Base-by-base conservation (phyloP, 1,284 basidiomycete species). In the Prillingera fragicola region DNA sequence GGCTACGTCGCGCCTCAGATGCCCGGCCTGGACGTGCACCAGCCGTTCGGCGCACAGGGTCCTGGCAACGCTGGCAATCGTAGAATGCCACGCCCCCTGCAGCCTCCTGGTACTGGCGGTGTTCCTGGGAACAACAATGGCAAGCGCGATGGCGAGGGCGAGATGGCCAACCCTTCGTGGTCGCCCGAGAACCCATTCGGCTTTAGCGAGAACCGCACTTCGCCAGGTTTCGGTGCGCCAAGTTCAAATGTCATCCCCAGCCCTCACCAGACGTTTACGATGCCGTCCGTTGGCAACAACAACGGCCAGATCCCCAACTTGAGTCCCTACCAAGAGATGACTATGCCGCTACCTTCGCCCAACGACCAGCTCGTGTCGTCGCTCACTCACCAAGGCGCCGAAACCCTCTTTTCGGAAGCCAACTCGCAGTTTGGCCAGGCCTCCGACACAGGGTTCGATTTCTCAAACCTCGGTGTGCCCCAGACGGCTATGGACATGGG, bases 11-110 rank as follows among this genome's bases (percentile, higher is more conserved):
- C 69, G 4, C 70, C 70, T 8, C 58, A 57, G 29, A 70, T 72
- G 63, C 64, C 67, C 7, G 67, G 67, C 2, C 41, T 72, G 34
- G 68, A 72, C 44, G 69, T 72, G 2, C 65, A 69, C 35, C 68
- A 70, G 49, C 70, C 70, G 3, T 72, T 72, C 40, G 63, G 61
- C 1, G 17, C 28, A 3, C 33, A 36, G 28, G 29, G 31, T 19
- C n/a, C n/a, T n/a, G 22, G 29, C 31, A n/a, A 17, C 19, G 15
- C 22, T 9, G 31, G 35, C 22, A 21, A 25, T n/a, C 26, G 38
- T 4, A 38, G 43, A 4, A 18, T 33, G 4, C 70, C 68, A 0
- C 54, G 68, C 23, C 70, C 70, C 2, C 50, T 72, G 7, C 65
- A 68, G 45, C 67, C 65, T 6, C 68, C 66, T 3, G 41, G 33